Evolutionary conservation across 345 rosid genomes (phyloP).

Genomic region (Eucalyptus grandis): DNA sequence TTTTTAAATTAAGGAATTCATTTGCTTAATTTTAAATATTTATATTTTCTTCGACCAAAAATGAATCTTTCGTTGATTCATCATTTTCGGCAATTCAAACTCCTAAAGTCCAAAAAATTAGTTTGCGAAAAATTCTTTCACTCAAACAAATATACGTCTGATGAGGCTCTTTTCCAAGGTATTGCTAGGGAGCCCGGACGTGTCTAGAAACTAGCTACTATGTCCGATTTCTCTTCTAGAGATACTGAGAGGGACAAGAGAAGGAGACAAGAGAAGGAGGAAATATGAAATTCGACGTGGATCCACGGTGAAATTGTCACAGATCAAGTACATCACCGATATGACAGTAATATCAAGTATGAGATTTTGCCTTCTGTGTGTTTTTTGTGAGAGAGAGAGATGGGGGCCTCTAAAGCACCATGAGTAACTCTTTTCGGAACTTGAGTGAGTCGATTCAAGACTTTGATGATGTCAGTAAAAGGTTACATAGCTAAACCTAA

Average conservation of each 20-base stretch:
- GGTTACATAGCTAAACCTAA: background rate
- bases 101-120: background rate
- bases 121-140: background rate
- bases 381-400: background rate
- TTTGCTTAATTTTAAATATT: background rate
- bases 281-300: background rate
- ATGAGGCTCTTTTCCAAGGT: background rate
- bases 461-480: background rate
- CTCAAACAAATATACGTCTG: accelerated
- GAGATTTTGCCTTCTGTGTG: background rate
- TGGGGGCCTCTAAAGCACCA: background rate
- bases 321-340: background rate
- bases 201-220: no score
- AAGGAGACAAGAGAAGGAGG: background rate
- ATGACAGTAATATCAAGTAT: no score
- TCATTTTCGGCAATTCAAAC: background rate
- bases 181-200: no score
- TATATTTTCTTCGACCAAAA: background rate
- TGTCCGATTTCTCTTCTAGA: background rate
- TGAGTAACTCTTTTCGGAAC: background rate
- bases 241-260: background rate
- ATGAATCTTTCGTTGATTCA: accelerated
- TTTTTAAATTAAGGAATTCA: background rate
- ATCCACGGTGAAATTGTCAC: background rate
- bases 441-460: background rate